Percentiles rank a stretch among this genome's conserved stretches.
These are phyloP conservation scores for Amyloporia xantha DNA, from an alignment of 768 basidiomycete species.

Conservation along the genomic window DNA sequence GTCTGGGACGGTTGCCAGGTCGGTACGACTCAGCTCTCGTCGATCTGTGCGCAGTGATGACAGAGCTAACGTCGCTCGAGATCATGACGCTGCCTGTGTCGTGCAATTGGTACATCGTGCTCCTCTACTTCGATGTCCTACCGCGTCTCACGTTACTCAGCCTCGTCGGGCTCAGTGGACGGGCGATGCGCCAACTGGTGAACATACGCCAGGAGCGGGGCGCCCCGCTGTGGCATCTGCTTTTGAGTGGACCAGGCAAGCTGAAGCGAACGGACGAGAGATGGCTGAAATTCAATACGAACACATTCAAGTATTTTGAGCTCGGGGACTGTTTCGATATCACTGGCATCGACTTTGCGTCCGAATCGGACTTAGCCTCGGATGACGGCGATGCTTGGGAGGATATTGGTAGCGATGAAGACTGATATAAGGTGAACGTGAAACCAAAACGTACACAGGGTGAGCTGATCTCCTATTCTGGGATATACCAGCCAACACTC, in stretches of 20 bases:
- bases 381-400: too few species aligned
- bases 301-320: too few species aligned
- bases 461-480: too few species aligned
- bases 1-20: conserved; percentile 45
- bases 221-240: neutral
- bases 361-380: too few species aligned
- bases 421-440: too few species aligned
- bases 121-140: conserved; percentile 2
- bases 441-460: too few species aligned
- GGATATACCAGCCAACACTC: too few species aligned
- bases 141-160: neutral
- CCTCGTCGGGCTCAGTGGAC: neutral
- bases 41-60: conserved; percentile 40
- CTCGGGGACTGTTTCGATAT: too few species aligned
- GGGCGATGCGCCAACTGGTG: neutral
- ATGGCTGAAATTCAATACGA: neutral
- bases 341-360: too few species aligned
- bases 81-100: conserved; percentile 31
- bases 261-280: neutral
- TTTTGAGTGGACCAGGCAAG: neutral
- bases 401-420: too few species aligned
- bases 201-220: neutral
- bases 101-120: conserved; percentile 20
- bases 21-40: conserved; percentile 23
- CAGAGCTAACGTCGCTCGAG: conserved; percentile 37